Percentiles rank a stretch among this genome's conserved stretches.
Evolutionary conservation across 2,329 filamentous ascomycete genomes (phyloP).

Genomic region (Aurifilum marmelostoma): DNA sequence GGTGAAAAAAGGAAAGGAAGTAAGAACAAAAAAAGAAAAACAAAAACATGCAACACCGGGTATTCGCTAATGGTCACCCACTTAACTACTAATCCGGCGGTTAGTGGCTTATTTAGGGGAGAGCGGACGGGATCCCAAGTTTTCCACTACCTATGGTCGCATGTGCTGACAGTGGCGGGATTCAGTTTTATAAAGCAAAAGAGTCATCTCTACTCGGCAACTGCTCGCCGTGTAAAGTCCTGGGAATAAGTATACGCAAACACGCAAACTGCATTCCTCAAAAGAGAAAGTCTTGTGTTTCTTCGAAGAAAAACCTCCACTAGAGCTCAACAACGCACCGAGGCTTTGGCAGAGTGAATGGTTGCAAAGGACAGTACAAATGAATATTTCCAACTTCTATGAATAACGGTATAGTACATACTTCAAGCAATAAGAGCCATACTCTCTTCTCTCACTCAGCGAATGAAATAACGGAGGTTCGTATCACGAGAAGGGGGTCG

Average conservation of each 20-base stretch:
- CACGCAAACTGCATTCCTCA: too few relatives aligned
- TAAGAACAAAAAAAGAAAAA: background rate
- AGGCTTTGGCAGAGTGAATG: background rate
- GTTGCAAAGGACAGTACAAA: background rate
- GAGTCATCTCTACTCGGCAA: too few relatives aligned
- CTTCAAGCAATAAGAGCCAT: background rate
- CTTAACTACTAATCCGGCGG: constrained; percentile 9
- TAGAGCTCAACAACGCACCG: too few relatives aligned
- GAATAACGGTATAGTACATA: background rate
- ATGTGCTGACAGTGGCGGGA: background rate
- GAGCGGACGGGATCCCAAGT: constrained; percentile 7
- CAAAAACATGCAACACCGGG: constrained; percentile 3
- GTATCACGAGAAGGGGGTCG: constrained; percentile 33
- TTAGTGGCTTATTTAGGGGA: constrained; percentile 10
- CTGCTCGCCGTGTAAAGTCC: background rate
- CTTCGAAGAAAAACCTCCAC: too few relatives aligned
- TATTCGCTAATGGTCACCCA: constrained; percentile 10
- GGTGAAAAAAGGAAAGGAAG: background rate
- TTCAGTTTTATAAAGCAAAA: background rate
- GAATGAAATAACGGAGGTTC: constrained; percentile 32
- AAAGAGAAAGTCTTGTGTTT: too few relatives aligned
- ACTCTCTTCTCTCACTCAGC: background rate
- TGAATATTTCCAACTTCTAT: background rate
- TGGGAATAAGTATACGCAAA: too few relatives aligned
- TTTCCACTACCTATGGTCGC: constrained; percentile 9